Conservation (phyloP, 768 basidiomycete species). For the Ephemerocybe angulata region DNA sequence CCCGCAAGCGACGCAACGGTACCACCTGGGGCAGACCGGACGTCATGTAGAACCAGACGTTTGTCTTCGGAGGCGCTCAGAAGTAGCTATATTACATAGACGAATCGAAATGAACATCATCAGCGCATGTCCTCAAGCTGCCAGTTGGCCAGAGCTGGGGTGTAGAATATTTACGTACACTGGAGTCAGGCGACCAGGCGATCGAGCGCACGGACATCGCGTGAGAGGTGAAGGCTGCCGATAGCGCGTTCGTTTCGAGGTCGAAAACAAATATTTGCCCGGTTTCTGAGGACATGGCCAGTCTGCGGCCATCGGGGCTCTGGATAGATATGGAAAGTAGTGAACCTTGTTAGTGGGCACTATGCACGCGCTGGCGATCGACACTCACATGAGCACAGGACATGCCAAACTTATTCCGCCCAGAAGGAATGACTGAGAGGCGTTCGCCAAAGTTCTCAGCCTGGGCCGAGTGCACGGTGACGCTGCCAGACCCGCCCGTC, state of each 20-base stretch:
- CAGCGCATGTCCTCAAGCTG: too few relatives aligned
- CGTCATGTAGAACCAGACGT: constrained; percentile 85
- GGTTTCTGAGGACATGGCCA: constrained; percentile 80
- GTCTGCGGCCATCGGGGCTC: constrained; percentile 83
- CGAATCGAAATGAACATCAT: background rate
- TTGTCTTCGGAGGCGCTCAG: constrained; percentile 92
- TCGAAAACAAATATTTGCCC: constrained; percentile 91
- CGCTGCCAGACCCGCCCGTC: constrained; percentile 66
- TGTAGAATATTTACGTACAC: constrained; percentile 46
- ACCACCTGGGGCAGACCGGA: constrained; percentile 72
- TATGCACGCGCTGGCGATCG: background rate
- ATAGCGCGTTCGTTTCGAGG: constrained; percentile 60
- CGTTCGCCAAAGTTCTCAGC: constrained; percentile 63
- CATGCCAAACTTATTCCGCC: constrained; percentile 77
- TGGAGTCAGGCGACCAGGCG: constrained; percentile 87
- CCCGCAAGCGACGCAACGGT: constrained; percentile 84
- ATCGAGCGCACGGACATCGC: constrained; percentile 86
- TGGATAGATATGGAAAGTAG: constrained; percentile 25
- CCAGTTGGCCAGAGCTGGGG: constrained; percentile 1
- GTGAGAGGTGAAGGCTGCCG: constrained; percentile 77
- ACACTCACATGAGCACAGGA: constrained; percentile 59
- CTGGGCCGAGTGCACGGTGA: constrained; percentile 69
- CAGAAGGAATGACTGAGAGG: constrained; percentile 56
- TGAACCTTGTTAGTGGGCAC: constrained; percentile 1
- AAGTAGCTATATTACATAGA: constrained; percentile 51